Conservation (phyloP, 108 stramenopile species). For the Chaetoceros tenuissimus region DNA sequence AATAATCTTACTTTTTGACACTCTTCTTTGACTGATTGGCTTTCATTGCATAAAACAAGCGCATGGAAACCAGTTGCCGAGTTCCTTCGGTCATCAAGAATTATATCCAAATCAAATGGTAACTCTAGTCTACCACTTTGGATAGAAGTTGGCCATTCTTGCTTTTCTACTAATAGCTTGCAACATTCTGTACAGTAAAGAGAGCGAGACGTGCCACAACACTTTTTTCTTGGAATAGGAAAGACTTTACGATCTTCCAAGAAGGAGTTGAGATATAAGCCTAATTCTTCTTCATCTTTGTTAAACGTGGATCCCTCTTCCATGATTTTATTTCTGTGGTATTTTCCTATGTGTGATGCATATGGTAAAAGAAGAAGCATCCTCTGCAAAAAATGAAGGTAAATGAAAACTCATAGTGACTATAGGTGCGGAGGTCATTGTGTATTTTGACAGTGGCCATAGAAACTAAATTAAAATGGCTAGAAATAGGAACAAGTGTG, state of each 20-base stretch:
- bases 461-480: too few relatives aligned
- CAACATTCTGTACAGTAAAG: slow-evolving; percentile 67
- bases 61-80: slow-evolving; percentile 57
- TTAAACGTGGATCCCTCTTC: too few relatives aligned
- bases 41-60: slow-evolving; percentile 23
- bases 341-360: too few relatives aligned
- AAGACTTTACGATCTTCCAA: background rate
- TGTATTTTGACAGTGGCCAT: too few relatives aligned
- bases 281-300: too few relatives aligned
- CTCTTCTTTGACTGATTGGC: background rate
- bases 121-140: slow-evolving; percentile 21
- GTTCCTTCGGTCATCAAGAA: slow-evolving; percentile 54
- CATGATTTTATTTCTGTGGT: too few relatives aligned
- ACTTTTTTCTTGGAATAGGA: background rate
- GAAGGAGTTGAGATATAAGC: background rate
- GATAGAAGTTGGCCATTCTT: slow-evolving; percentile 32
- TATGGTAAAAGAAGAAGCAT: too few relatives aligned
- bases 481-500: too few relatives aligned
- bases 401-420: too few relatives aligned
- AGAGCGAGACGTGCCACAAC: background rate
- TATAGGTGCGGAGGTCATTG: too few relatives aligned
- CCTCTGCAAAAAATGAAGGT: too few relatives aligned
- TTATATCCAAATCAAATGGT: slow-evolving; percentile 55
- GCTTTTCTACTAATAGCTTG: slow-evolving; percentile 38
- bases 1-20: slow-evolving; percentile 8